Percentiles rank a stretch among this genome's conserved stretches.
These are phyloP conservation scores for Cornus controversa DNA, from an alignment of 148 eudicot species.

Conservation along the genomic window DNA sequence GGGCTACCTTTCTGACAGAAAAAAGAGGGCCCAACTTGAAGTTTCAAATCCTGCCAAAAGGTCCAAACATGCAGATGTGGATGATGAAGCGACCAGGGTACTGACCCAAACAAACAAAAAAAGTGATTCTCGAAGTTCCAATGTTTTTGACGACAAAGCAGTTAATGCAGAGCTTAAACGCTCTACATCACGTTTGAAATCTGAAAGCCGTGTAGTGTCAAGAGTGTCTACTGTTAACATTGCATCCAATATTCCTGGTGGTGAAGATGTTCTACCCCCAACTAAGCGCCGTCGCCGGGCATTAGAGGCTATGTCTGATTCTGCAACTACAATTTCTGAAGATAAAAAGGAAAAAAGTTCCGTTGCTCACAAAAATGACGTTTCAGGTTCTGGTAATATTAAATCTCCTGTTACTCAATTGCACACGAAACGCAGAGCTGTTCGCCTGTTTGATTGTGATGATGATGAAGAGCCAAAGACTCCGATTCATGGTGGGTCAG, in stretches of 20 bases:
- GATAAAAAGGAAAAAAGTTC: constrained; percentile 28
- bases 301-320: constrained; percentile 34
- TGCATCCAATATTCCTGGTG: constrained; percentile 29
- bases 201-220: constrained; percentile 25
- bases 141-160: constrained; percentile 20
- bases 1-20: background rate
- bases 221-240: constrained; percentile 16
- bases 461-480: constrained; percentile 80
- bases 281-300: constrained; percentile 50
- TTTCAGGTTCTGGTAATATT: constrained; percentile 17
- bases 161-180: constrained; percentile 21
- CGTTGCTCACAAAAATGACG: constrained; percentile 32
- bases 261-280: constrained; percentile 50
- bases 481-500: constrained; percentile 72
- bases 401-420: constrained; percentile 31
- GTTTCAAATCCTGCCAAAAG: constrained; percentile 39
- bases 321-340: constrained; percentile 25
- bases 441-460: constrained; percentile 64
- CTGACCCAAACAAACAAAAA: constrained; percentile 26
- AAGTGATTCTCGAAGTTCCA: constrained; percentile 21
- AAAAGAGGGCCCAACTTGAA: constrained; percentile 11
- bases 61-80: constrained; percentile 41
- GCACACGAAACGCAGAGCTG: constrained; percentile 68
- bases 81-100: constrained; percentile 33
- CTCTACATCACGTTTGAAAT: constrained; percentile 15